Evolutionary conservation across 306 rosid genomes (phyloP).

Genomic region (Trifolium repens): DNA sequence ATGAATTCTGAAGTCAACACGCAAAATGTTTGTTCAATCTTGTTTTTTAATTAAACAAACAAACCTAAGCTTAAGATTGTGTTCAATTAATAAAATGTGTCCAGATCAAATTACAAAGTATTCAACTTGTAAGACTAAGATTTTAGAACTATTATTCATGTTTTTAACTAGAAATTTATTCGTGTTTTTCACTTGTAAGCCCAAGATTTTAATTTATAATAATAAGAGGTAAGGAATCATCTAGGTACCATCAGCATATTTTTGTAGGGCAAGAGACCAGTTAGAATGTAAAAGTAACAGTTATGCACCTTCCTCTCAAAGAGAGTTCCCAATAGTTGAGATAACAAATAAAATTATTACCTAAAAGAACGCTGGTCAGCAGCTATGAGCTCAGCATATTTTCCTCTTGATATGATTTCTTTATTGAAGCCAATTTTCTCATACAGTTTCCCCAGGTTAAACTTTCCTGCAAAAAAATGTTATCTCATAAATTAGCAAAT

Average conservation of each 20-base stretch:
- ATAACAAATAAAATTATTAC: slow-evolving; percentile 51
- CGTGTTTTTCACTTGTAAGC: too few species aligned
- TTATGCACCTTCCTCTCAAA: slow-evolving; percentile 9
- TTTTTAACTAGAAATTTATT: too few species aligned
- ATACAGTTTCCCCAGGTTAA: slow-evolving; percentile 83
- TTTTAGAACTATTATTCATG: too few species aligned
- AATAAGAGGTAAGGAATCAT: background rate
- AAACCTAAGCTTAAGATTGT: background rate
- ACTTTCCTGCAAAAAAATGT: slow-evolving; percentile 61
- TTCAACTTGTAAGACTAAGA: background rate
- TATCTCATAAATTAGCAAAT: slow-evolving; percentile 20
- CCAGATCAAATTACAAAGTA: background rate
- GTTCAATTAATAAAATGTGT: too few species aligned
- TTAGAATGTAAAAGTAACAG: slow-evolving; percentile 2
- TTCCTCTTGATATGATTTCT: slow-evolving; percentile 90
- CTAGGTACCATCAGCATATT: background rate
- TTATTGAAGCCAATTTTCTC: slow-evolving; percentile 96
- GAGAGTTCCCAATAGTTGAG: slow-evolving; percentile 14
- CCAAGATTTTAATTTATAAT: background rate
- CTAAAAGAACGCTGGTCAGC: slow-evolving; percentile 91
- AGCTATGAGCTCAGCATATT: slow-evolving; percentile 80
- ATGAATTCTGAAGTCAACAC: background rate
- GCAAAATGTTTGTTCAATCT: background rate
- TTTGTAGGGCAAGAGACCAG: background rate
- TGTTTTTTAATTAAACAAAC: background rate